phyloP scores from a whole-genome alignment of 495 filamentous ascomycete genomes.

The Halenospora varia region DNA sequence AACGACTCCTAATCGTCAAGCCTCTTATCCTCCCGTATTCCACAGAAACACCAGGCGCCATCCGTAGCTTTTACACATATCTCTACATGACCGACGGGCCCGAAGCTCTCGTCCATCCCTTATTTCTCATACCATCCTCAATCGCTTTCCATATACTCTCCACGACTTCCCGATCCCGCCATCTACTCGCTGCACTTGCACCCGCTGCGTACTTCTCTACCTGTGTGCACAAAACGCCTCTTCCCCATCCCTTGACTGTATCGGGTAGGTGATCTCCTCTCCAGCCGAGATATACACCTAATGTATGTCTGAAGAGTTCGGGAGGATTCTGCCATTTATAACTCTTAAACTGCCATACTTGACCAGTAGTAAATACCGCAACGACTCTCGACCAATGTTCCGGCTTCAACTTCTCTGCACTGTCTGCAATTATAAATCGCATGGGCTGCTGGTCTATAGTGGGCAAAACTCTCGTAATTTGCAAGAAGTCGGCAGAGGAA shows the following conservation, averaged over 20 bases:
- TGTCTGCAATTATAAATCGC: slow-evolving; percentile 93
- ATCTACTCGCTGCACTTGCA: slow-evolving; percentile 55
- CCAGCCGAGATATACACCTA: slow-evolving; percentile 90
- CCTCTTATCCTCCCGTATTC: not conserved
- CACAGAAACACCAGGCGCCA: not conserved
- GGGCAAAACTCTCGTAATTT: slow-evolving; percentile 75
- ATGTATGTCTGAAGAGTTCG: slow-evolving; percentile 83
- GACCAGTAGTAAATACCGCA: slow-evolving; percentile 95
- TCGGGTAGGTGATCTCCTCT: slow-evolving; percentile 76
- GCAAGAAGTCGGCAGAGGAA: slow-evolving; percentile 68
- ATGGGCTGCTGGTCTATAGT: slow-evolving; percentile 71
- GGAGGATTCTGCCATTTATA: slow-evolving; percentile 92
- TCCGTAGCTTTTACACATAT: not conserved
- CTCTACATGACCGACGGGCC: slow-evolving; percentile 36
- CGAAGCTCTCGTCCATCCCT: slow-evolving; percentile 75
- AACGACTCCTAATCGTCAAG: not conserved
- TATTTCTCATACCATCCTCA: slow-evolving; percentile 80
- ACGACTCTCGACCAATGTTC: slow-evolving; percentile 97
- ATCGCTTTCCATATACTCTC: slow-evolving; percentile 90
- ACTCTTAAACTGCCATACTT: slow-evolving; percentile 97
- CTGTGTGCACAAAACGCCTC: slow-evolving; percentile 66
- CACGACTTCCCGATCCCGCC: slow-evolving; percentile 89
- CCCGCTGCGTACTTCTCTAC: slow-evolving; percentile 72
- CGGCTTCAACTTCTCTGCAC: slow-evolving; percentile 89
- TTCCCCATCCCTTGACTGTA: slow-evolving; percentile 76